phyloP scores from a whole-genome alignment of 192 early-diverging fungal genomes.

The Coemansia sp. region DNA sequence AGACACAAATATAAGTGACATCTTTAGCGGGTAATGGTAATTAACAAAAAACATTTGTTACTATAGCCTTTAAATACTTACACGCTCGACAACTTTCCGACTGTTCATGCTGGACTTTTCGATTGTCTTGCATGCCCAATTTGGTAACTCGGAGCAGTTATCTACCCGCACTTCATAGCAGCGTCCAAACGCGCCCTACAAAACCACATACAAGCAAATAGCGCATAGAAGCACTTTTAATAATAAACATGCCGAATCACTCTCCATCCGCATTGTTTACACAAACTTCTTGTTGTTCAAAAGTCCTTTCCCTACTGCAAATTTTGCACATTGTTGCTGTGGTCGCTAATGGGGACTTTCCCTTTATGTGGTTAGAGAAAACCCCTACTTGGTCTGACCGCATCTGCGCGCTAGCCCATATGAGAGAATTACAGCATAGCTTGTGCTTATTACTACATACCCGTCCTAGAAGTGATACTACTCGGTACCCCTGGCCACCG shows the following conservation, averaged over 20 bases:
- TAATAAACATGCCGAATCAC: not conserved
- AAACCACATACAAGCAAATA: not conserved
- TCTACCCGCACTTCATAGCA: constrained; percentile 68
- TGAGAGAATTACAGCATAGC: not conserved
- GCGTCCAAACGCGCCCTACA: constrained; percentile 86
- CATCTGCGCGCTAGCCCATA: not conserved
- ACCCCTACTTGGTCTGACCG: not conserved
- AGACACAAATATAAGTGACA: constrained; percentile 3
- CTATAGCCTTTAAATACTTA: constrained; percentile 6
- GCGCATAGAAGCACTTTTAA: not conserved
- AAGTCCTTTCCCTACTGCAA: constrained; percentile 4
- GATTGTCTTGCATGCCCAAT: constrained; percentile 66
- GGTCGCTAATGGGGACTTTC: not conserved
- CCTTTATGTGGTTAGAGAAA: not conserved
- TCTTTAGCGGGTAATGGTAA: not conserved
- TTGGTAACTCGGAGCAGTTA: constrained; percentile 35
- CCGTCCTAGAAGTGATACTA: constrained; percentile 38
- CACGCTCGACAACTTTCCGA: constrained; percentile 50
- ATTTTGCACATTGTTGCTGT: not conserved
- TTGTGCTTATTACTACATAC: constrained; percentile 19
- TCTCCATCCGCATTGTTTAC: not conserved
- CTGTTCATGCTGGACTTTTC: constrained; percentile 53
- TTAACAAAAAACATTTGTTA: not conserved
- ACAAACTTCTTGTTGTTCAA: not conserved
- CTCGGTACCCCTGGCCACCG: constrained; percentile 18